Evolutionary conservation across 1,139 yeast species (phyloP).

Genomic region (Magnusiomyces paraingens): DNA sequence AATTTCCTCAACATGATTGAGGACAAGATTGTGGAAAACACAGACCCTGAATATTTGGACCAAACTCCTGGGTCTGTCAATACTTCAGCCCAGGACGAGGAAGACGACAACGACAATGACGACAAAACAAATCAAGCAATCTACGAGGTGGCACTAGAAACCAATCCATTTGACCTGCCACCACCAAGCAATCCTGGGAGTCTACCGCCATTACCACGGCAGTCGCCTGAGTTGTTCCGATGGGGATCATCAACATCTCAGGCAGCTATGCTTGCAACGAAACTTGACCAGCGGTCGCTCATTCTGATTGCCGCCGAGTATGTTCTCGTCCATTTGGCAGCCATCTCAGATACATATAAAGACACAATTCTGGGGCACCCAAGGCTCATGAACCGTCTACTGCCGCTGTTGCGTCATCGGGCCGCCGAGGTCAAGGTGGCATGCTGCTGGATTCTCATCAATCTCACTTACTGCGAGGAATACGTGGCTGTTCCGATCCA

Average conservation of each 20-base stretch:
- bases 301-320: slow-evolving; percentile 45
- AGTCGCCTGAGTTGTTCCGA: no score
- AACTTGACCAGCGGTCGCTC: slow-evolving; percentile 28
- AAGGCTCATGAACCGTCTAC: slow-evolving; percentile 37
- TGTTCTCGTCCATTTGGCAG: slow-evolving; percentile 52
- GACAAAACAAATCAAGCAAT: no score
- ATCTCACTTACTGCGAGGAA: slow-evolving; percentile 47
- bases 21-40: slow-evolving; percentile 18
- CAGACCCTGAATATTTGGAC: slow-evolving; percentile 7
- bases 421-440: slow-evolving; percentile 44
- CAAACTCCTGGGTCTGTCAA: slow-evolving; percentile 8
- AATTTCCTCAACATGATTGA: slow-evolving; percentile 27
- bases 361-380: slow-evolving; percentile 41
- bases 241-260: no score
- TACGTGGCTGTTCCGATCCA: slow-evolving; percentile 17
- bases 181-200: no score
- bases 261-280: slow-evolving; percentile 19
- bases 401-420: slow-evolving; percentile 34
- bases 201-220: no score
- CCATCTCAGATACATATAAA: slow-evolving; percentile 46
- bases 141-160: no score
- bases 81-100: neutral
- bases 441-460: slow-evolving; percentile 53
- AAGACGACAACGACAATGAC: no score
- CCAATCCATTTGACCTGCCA: no score